Evolutionary conservation across 768 basidiomycete species (phyloP), one percentile per base, ranked within the genome.

Genomic region (Podaxis sp.): DNA sequence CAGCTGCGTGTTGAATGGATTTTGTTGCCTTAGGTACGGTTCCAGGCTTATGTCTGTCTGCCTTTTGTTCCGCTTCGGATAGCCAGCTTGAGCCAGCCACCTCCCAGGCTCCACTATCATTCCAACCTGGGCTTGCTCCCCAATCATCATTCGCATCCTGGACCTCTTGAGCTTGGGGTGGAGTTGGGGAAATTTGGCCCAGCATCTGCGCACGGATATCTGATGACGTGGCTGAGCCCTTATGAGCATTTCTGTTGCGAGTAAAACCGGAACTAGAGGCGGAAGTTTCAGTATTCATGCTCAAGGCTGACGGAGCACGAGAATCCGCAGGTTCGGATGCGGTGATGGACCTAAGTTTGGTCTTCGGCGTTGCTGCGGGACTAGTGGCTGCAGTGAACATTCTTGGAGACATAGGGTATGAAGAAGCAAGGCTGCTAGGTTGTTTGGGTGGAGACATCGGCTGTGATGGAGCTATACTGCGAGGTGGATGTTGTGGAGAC

Each of bases 181-280:
- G 40, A 1, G 15, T 15, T 15, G 40, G 40, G 28, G 56, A 26
- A 12, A 38, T 20, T 37, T 56, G 54, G 3, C n/a, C 56, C 56
- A 56, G 13, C 56, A 56, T 56, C 17, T 56, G 56, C 6, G 22
- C 56, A 13, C 41, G 56, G 17, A 56, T 44, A 26, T 41, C 40
- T 26, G 49, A 24, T 12, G 49, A 24, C 5, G 4, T 26, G 49
- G 22, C 8, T 10, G 8, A 12, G 0, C 22, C 24, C 20, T n/a
- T 46, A 7, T 54, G 10, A 4, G 37, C 37, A 55, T 10, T 41
- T 22, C 22, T 5, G 20, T 26, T 26, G 4, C 5, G 56, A 20
- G 40, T 1, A 22, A 2, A 5, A n/a, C 38, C 40, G 13, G n/a
- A 44, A 30, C 15, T 46, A 10, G 24, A 24, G 20, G 20, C 12